Base-by-base conservation (phyloP, 768 basidiomycete genomes). In the Filobasidium wieringae region DNA sequence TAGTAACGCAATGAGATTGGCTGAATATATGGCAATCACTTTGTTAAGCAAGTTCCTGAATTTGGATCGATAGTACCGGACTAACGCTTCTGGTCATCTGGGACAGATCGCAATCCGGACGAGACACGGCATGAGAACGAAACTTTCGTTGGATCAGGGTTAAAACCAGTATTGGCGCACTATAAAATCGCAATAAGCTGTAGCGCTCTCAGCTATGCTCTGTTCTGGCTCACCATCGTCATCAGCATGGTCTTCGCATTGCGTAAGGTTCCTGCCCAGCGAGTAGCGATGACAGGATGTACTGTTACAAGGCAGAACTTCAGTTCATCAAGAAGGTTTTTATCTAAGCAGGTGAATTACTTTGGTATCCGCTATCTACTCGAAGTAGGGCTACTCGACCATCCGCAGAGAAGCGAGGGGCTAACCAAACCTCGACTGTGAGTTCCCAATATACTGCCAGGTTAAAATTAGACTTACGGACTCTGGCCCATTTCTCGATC, bases 71-170 rank as follows among this genome's bases (percentile, higher is more conserved):
- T 34, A 37, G 15, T 12, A 5, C 12, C 19, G 2, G 27, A 69
- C 71, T 58, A 33, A 71, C 70, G 74, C 32, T 64, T 63, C 50
- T 70, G 66, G 4, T 59, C 61, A 43, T 74, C 67, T 2, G 72
- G 68, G 49, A 70, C 49, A 14, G 63, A 59, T 59, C 75, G 65
- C 34, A 76, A 59, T 56, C 68, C 57, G 19, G 70, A 63, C 22
- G 78, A 74, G 45, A 78, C 70, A 7, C 78, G 75, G 55, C 78
- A 78, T 1, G 76, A 75, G 57, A 78, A 78, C 51, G 77, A 77
- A 8, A 76, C 67, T 52, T 62, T 65, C 45, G 61, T 71, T 29
- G 67, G 70, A 55, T 75, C 71, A 1, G 75, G 74, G 33, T 72
- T 68, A 66, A 76, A 77, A 0, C 75, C 75, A 12, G 66, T 71